phyloP scores from a whole-genome alignment of 305 asterid species.

The Fraxinus sp. region DNA sequence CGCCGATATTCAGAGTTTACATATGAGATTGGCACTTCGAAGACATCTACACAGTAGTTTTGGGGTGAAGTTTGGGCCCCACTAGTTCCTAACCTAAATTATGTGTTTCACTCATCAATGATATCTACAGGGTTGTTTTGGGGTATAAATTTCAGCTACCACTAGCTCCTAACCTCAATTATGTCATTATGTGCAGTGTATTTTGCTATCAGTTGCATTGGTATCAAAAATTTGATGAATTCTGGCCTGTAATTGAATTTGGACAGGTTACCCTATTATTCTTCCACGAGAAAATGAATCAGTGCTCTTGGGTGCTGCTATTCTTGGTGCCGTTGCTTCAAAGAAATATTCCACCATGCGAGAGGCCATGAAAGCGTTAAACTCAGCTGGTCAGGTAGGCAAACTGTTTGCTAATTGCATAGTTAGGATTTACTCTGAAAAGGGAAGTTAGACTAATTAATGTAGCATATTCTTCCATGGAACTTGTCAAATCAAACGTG shows the following conservation, averaged over 20 bases:
- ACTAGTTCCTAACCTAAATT: not conserved
- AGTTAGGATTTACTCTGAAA: not conserved
- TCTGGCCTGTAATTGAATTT: constrained; percentile 14
- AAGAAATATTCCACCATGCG: constrained; percentile 61
- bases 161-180: not conserved
- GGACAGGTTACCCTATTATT: constrained; percentile 71
- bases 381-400: constrained; percentile 87
- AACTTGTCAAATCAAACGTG: not conserved
- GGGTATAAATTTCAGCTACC: not conserved
- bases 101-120: not conserved
- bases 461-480: not conserved
- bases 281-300: constrained; percentile 95
- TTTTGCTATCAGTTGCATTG: not conserved
- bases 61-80: not conserved
- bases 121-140: not conserved
- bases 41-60: not conserved
- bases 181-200: not conserved
- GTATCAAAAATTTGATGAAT: constrained; percentile 4
- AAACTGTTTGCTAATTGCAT: constrained; percentile 4
- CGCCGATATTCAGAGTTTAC: not conserved
- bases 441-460: not conserved
- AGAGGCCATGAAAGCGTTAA: constrained; percentile 87
- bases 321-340: constrained; percentile 97
- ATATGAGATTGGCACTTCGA: not conserved
- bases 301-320: constrained; percentile 94